phyloP scores from a whole-genome alignment of 441 rosid species.

The Pelargonium cotyledonis region DNA sequence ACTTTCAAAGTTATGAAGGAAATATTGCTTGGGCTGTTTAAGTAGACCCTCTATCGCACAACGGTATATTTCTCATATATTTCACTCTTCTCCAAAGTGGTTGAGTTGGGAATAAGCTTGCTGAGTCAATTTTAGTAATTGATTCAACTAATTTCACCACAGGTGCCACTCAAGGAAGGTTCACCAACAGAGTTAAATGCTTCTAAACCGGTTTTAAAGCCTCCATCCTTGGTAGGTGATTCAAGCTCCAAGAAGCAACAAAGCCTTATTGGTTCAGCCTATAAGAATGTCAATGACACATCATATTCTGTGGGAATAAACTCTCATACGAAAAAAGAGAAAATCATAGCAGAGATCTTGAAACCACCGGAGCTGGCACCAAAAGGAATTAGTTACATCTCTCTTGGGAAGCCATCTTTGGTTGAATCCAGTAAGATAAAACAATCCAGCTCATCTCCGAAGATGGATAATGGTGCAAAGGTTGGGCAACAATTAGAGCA shows the following conservation, averaged over 20 bases:
- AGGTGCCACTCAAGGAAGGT: slow-evolving; percentile 33
- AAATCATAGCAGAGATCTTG: slow-evolving; percentile 28
- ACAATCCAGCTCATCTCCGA: slow-evolving; percentile 29
- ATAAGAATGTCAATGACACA: slow-evolving; percentile 21
- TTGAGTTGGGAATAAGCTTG: slow-evolving; percentile 10
- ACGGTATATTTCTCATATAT: background rate
- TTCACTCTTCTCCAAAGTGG: background rate
- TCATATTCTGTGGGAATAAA: slow-evolving; percentile 18
- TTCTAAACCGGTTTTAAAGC: slow-evolving; percentile 21
- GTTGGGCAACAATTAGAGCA: slow-evolving; percentile 2
- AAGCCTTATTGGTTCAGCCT: slow-evolving; percentile 23
- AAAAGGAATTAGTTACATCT: slow-evolving; percentile 35
- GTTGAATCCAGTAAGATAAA: slow-evolving; percentile 30
- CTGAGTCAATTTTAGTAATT: slow-evolving; percentile 7
- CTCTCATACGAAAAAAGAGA: slow-evolving; percentile 33
- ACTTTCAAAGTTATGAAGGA: background rate
- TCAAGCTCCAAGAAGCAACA: slow-evolving; percentile 28
- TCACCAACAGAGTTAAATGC: slow-evolving; percentile 27
- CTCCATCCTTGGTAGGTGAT: slow-evolving; percentile 18
- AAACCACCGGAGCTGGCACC: slow-evolving; percentile 35
- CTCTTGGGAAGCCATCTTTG: slow-evolving; percentile 31
- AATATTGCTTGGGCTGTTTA: background rate
- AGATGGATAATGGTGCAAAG: slow-evolving; percentile 28
- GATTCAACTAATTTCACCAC: slow-evolving; percentile 19
- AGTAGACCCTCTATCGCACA: background rate